Base-by-base conservation (phyloP, 2,329 filamentous ascomycete species). In the Penicillium sp. region DNA sequence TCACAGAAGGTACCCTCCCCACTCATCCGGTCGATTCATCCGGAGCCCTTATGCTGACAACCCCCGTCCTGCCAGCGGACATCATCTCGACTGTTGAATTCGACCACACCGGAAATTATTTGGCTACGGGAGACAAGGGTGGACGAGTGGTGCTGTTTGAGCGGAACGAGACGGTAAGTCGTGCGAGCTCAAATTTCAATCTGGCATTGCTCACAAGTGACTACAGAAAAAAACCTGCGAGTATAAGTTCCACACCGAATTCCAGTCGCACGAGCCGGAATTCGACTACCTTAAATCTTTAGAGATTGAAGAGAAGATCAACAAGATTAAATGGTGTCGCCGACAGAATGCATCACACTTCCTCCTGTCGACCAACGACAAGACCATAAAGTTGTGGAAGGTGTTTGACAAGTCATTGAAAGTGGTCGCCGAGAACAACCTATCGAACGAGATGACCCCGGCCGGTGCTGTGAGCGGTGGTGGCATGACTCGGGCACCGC, bases 281-380 rank as follows among this genome's bases (percentile, higher is more conserved):
- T 99, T 99, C 75, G 94, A 99, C 76, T 99, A 99, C 74, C 85
- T 99, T 62, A 99, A 99, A 78, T 99, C 94, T 31, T 83, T 99
- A 65, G 94, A 99, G 77, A 99, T 99, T 70, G 94, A 99, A 82
- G 94, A 99, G 77, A 99, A 99, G 80, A 99, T 99, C 83, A 99
- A 99, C 83, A 99, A 99, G 82, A 99, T 99, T 79, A 99, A 97
- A 76, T 99, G 94, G 94, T 99, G 94, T 75, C 87, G 89, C 70
- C 87, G 94, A 76, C 93, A 97, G 77, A 99, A 99, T 81, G 89
- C 93, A 57, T 97, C 94, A 51, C 94, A 99, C 78, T 99, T 96
- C 75, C 85, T 99, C 47, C 85, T 99, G 52, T 97, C 94, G 41
- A 99, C 94, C 65, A 99, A 99, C 73, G 94, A 99, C 81, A 99